Evolutionary conservation across 805 yeast genomes (phyloP).

Genomic region (Wickerhamomyces canadensis): DNA sequence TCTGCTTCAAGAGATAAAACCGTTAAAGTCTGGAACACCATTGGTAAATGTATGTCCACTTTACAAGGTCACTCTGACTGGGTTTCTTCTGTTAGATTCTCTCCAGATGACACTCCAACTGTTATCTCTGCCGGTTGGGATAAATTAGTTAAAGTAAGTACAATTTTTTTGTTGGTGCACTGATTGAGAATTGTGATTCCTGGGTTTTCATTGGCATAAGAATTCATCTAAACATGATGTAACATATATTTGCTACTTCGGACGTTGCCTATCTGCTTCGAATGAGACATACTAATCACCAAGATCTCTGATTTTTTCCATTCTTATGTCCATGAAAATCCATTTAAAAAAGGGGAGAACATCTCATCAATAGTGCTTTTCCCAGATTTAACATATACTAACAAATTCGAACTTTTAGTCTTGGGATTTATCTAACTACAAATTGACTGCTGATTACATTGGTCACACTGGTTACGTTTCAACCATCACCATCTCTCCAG

Average conservation of each 20-base stretch:
- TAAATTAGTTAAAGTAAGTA: constrained; percentile 97
- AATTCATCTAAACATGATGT: constrained; percentile 68
- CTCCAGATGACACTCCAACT: constrained; percentile 73
- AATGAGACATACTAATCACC: constrained; percentile 98
- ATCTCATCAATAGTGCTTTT: no score
- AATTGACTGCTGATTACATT: constrained; percentile 89
- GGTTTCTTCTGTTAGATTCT: constrained; percentile 97
- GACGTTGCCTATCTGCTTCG: constrained; percentile 66
- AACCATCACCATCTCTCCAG: constrained; percentile 97
- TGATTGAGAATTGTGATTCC: no score
- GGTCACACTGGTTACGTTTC: constrained; percentile 99
- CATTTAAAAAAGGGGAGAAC: no score
- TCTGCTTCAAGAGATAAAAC: constrained; percentile 99
- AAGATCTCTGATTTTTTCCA: constrained; percentile 85
- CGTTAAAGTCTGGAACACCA: constrained; percentile 98
- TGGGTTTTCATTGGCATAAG: constrained; percentile 1
- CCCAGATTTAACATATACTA: constrained; percentile 42
- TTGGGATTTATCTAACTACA: constrained; percentile 86
- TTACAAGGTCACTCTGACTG: constrained; percentile 97
- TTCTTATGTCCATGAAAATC: neutral
- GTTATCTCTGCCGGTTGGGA: constrained; percentile 99
- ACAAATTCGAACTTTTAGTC: constrained; percentile 55
- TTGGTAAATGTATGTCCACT: constrained; percentile 95
- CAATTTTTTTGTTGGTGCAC: no score
- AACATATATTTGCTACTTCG: constrained; percentile 97